These are phyloP conservation scores for Drechslerella dactyloides DNA, from an alignment of 2,329 filamentous ascomycete species.

Conservation along the genomic window DNA sequence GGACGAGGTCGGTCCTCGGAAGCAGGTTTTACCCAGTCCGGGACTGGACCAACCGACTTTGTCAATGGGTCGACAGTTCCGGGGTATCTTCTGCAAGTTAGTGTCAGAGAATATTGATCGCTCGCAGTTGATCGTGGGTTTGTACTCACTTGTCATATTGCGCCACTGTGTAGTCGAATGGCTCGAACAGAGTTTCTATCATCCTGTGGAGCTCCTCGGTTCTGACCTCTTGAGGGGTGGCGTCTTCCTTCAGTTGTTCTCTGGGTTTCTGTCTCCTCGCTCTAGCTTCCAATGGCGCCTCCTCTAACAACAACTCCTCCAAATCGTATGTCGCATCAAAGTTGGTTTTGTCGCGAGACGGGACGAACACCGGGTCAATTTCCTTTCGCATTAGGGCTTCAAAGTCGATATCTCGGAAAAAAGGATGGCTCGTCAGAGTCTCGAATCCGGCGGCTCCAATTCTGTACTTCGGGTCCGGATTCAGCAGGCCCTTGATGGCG, in stretches of 20 bases:
- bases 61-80: constrained; percentile 56
- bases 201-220: constrained; percentile 92
- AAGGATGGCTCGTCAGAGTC: constrained; percentile 83
- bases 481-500: constrained; percentile 81
- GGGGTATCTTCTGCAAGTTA: constrained; percentile 56
- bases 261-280: constrained; percentile 92
- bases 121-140: background rate
- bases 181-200: constrained; percentile 91
- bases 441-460: constrained; percentile 84
- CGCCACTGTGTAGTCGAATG: constrained; percentile 90
- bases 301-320: constrained; percentile 89
- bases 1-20: constrained; percentile 36
- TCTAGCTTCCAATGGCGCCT: constrained; percentile 90
- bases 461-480: constrained; percentile 77
- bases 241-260: constrained; percentile 89
- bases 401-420: constrained; percentile 88
- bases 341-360: constrained; percentile 96
- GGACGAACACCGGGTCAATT: constrained; percentile 87
- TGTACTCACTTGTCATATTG: constrained; percentile 73
- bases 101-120: constrained; percentile 27
- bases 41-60: constrained; percentile 53
- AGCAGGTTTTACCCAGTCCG: constrained; percentile 54
- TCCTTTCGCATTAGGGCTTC: constrained; percentile 81
- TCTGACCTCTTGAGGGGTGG: constrained; percentile 90
- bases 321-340: constrained; percentile 98